phyloP scores from a whole-genome alignment of 495 filamentous ascomycete genomes.

The Neurospora sp. region DNA sequence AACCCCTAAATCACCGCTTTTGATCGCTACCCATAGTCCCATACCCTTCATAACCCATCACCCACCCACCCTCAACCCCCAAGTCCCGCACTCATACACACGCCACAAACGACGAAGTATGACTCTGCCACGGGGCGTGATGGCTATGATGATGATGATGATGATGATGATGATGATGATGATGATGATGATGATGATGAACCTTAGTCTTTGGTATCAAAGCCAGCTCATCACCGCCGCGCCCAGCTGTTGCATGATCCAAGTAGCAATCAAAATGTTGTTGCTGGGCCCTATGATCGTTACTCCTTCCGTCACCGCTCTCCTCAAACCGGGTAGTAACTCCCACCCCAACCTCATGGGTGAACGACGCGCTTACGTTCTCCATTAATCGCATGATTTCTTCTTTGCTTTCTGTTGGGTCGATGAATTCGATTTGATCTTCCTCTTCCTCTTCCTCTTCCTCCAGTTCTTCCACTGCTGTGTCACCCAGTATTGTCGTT shows the following conservation, averaged over 20 bases:
- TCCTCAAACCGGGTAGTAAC: not conserved
- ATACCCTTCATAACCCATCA: not conserved
- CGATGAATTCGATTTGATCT: conserved; percentile 25
- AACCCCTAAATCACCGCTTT: not conserved
- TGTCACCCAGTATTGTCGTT: not conserved
- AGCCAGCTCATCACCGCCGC: conserved; percentile 4
- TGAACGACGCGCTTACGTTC: conserved; percentile 30
- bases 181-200: not conserved
- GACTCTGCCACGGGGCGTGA: not conserved
- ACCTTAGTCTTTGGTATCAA: conserved; percentile 11
- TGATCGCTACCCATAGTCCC: not conserved
- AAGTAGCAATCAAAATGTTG: not conserved
- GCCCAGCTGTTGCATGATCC: not conserved
- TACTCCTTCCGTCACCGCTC: not conserved
- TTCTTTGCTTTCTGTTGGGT: conserved; percentile 22
- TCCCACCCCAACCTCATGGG: conserved; percentile 20
- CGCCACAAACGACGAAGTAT: not conserved
- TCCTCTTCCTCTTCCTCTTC: not conserved
- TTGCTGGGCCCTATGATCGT: not conserved
- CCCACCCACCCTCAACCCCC: not conserved
- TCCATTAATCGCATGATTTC: conserved; percentile 27
- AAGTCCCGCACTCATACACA: not conserved
- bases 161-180: not conserved
- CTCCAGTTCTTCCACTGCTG: conserved; percentile 2
- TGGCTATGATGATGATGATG: not conserved